Evolutionary conservation across 139 green algal genomes (phyloP).

Genomic region (Limnomonas spitsbergensis): DNA sequence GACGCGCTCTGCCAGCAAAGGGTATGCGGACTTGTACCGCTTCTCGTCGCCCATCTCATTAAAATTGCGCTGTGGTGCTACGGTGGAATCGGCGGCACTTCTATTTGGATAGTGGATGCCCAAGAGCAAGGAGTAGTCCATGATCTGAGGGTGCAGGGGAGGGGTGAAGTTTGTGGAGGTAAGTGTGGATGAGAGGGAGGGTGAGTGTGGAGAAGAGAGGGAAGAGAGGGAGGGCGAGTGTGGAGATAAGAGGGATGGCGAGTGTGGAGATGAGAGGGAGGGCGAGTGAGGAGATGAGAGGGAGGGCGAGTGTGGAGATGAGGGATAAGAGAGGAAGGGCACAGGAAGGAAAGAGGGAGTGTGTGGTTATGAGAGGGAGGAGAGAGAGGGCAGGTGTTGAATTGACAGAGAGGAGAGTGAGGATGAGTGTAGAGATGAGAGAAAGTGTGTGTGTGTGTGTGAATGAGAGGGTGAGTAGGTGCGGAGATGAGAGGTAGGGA

Average conservation of each 20-base stretch:
- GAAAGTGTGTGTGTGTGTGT: too few relatives aligned
- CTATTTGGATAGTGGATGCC: neutral
- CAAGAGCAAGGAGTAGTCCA: neutral
- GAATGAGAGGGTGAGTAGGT: too few relatives aligned
- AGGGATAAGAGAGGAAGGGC: too few relatives aligned
- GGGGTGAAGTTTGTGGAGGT: neutral
- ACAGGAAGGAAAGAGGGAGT: neutral
- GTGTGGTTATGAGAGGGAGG: neutral
- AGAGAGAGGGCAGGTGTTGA: too few relatives aligned
- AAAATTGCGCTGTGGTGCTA: neutral
- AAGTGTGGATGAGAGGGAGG: neutral
- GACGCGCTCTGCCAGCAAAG: neutral
- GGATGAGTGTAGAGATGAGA: too few relatives aligned
- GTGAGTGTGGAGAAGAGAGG: neutral
- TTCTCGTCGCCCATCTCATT: neutral
- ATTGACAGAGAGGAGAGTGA: too few relatives aligned
- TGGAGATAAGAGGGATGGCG: neutral
- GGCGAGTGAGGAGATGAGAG: neutral
- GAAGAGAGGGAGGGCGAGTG: neutral
- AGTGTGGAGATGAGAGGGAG: neutral
- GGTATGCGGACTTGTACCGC: neutral
- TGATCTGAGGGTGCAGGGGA: neutral
- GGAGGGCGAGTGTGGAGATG: neutral
- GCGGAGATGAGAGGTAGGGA: too few relatives aligned
- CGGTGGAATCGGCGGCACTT: neutral